phyloP scores from a whole-genome alignment of 306 rosid species.

The Cucurbita ficifolia region DNA sequence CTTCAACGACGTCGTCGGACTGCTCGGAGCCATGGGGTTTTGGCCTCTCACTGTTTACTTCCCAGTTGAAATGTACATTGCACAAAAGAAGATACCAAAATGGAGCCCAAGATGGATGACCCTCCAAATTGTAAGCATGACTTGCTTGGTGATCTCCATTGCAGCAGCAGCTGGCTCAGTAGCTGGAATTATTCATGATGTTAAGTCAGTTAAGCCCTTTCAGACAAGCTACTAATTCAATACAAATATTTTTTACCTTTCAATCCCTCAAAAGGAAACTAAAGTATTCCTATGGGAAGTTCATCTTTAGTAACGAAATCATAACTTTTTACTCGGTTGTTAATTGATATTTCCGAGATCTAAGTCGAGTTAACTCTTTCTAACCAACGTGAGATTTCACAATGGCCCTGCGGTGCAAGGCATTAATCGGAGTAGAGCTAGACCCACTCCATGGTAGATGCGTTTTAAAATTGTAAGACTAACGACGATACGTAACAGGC shows the following conservation, averaged over 20 bases:
- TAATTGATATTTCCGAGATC: no score
- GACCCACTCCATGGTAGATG: no score
- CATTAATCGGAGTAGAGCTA: no score
- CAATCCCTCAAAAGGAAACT: no score
- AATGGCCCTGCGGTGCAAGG: no score
- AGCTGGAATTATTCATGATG: conserved; percentile 49
- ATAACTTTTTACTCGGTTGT: no score
- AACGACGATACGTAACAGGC: no score
- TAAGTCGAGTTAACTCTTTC: no score
- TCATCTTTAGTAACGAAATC: no score
- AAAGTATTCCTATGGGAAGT: no score
- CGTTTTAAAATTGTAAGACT: no score
- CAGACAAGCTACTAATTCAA: conserved; percentile 16
- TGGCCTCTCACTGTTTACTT: conserved; percentile 51
- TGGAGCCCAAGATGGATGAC: conserved; percentile 66
- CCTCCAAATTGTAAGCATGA: conserved; percentile 34
- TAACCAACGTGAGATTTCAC: no score
- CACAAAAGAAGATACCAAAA: conserved; percentile 48
- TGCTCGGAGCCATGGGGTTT: conserved; percentile 71
- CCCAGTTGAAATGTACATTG: conserved; percentile 49
- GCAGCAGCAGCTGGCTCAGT: conserved; percentile 63
- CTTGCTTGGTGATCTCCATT: conserved; percentile 31
- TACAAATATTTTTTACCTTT: not conserved
- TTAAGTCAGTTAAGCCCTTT: conserved; percentile 45
- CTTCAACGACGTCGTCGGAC: conserved; percentile 63